These are phyloP conservation scores for Clarkia xantiana DNA, from an alignment of 345 rosid genomes.

Conservation along the genomic window DNA sequence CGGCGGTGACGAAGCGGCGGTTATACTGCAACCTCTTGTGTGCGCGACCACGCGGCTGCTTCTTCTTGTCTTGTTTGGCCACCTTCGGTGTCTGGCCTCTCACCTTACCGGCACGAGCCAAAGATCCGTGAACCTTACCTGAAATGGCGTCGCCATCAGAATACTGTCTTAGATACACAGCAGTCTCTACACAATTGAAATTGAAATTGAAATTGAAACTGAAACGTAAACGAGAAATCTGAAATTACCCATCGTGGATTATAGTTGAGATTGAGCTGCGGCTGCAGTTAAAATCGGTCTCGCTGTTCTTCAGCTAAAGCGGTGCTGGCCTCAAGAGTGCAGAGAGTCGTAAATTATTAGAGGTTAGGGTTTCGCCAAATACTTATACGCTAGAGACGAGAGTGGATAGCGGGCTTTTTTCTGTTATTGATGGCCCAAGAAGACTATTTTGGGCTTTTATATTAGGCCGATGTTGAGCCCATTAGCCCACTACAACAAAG, in stretches of 20 bases:
- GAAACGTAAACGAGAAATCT: not conserved
- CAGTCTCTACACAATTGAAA: too few species aligned
- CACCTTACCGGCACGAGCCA: slow-evolving; percentile 89
- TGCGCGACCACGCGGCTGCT: slow-evolving; percentile 76
- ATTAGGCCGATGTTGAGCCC: too few species aligned
- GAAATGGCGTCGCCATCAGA: not conserved
- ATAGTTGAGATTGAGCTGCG: too few species aligned
- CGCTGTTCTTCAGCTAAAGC: not conserved
- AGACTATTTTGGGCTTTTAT: too few species aligned
- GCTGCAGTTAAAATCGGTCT: not conserved
- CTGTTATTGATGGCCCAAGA: too few species aligned
- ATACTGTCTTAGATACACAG: not conserved
- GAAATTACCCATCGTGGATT: slow-evolving; percentile 3
- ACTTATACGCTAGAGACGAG: too few species aligned
- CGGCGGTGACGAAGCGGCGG: slow-evolving; percentile 83
- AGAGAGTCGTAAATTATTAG: not conserved
- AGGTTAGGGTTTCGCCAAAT: too few species aligned
- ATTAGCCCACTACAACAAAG: too few species aligned
- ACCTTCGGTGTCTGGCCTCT: slow-evolving; percentile 78
- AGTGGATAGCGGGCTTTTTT: too few species aligned
- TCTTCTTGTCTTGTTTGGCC: slow-evolving; percentile 75
- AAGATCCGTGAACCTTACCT: slow-evolving; percentile 81
- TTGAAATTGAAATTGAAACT: too few species aligned
- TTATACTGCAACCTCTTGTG: slow-evolving; percentile 79
- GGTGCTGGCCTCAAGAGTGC: not conserved